Evolutionary conservation across 2,329 filamentous ascomycete genomes (phyloP).

Genomic region (Phoma sp.): DNA sequence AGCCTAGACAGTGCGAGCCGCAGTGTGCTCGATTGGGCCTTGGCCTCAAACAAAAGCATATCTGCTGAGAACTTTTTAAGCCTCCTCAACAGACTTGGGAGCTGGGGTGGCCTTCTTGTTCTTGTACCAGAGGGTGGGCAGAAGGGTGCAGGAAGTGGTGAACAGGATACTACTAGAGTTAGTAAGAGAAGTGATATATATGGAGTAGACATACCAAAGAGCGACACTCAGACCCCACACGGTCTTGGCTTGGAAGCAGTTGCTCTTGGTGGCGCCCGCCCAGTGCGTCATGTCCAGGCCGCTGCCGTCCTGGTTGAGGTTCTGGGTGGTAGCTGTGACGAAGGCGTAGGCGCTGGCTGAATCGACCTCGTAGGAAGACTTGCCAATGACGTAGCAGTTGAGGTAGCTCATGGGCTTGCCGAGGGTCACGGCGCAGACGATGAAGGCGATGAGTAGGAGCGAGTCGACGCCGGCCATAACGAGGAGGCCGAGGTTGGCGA

Average conservation of each 20-base stretch:
- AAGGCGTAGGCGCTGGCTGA: slow-evolving; percentile 60
- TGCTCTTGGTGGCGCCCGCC: slow-evolving; percentile 66
- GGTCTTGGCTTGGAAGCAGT: slow-evolving; percentile 84
- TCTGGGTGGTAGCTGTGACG: slow-evolving; percentile 59
- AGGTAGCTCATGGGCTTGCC: slow-evolving; percentile 82
- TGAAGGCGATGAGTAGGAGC: slow-evolving; percentile 75
- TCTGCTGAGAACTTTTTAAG: slow-evolving; percentile 17
- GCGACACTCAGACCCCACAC: slow-evolving; percentile 87
- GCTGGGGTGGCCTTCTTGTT: slow-evolving; percentile 52
- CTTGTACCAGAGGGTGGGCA: slow-evolving; percentile 59
- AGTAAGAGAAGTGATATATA: background rate
- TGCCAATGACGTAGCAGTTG: slow-evolving; percentile 67
- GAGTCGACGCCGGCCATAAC: slow-evolving; percentile 72
- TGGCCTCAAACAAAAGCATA: background rate
- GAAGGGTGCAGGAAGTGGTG: slow-evolving; percentile 52
- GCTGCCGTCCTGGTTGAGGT: slow-evolving; percentile 58
- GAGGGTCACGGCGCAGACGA: slow-evolving; percentile 77
- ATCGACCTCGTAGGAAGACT: slow-evolving; percentile 53
- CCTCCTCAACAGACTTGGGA: slow-evolving; percentile 44
- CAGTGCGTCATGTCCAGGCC: slow-evolving; percentile 60
- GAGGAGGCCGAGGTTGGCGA: slow-evolving; percentile 77
- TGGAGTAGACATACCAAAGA: slow-evolving; percentile 62
- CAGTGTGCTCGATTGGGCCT: background rate
- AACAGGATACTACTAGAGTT: slow-evolving; percentile 51
- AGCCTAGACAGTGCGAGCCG: background rate